A percentile compares a stretch with the other conserved stretches of the same genome.
Evolutionary conservation across 2,329 filamentous ascomycete genomes (phyloP).

Genomic region (Aspergillus cejpii): DNA sequence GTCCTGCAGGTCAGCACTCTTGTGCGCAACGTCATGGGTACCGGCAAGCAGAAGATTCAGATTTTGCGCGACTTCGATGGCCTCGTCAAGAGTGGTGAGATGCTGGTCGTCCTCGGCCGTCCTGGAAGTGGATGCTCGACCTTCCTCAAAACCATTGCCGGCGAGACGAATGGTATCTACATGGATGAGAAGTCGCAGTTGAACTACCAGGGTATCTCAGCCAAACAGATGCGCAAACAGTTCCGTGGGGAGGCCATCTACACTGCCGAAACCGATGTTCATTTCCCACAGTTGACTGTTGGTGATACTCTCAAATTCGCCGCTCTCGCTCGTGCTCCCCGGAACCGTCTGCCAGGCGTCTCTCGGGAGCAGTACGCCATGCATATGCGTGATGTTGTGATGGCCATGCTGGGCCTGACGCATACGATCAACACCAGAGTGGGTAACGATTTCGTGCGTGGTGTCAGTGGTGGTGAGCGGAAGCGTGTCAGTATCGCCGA

Average conservation of each 20-base stretch:
- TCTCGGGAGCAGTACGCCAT: slow-evolving; percentile 40
- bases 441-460: slow-evolving; percentile 53
- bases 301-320: slow-evolving; percentile 75
- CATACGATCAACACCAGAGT: slow-evolving; percentile 49
- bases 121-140: slow-evolving; percentile 63
- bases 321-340: slow-evolving; percentile 55
- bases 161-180: slow-evolving; percentile 74
- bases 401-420: slow-evolving; percentile 41
- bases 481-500: slow-evolving; percentile 59
- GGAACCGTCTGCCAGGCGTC: slow-evolving; percentile 35
- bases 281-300: slow-evolving; percentile 71
- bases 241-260: slow-evolving; percentile 84
- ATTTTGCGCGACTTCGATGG: slow-evolving; percentile 62
- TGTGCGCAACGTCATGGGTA: slow-evolving; percentile 28
- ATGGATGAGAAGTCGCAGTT: slow-evolving; percentile 64
- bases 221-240: slow-evolving; percentile 60
- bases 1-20: slow-evolving; percentile 32
- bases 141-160: slow-evolving; percentile 75
- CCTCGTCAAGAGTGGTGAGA: slow-evolving; percentile 51
- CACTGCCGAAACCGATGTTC: slow-evolving; percentile 75
- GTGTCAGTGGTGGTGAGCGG: slow-evolving; percentile 55
- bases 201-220: slow-evolving; percentile 62
- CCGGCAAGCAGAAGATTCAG: slow-evolving; percentile 46
- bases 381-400: slow-evolving; percentile 42
- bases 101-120: slow-evolving; percentile 51